phyloP scores from a whole-genome alignment of 306 rosid genomes.

The Gastrolobium bilobum region DNA sequence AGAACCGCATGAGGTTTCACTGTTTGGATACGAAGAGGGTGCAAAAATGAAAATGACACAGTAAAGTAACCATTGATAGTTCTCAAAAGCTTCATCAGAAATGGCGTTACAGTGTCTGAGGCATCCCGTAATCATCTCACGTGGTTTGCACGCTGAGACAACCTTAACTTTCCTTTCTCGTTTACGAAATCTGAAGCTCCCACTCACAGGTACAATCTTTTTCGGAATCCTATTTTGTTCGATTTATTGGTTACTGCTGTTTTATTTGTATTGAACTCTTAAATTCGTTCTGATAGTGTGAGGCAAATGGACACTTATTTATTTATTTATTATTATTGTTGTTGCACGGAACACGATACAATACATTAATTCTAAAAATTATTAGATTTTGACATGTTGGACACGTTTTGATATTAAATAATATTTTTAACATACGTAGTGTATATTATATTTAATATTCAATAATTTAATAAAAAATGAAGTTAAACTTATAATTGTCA shows the following conservation, averaged over 20 bases:
- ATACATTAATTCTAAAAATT: too few relatives aligned
- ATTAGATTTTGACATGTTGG: too few relatives aligned
- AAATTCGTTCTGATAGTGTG: not conserved
- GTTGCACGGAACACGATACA: too few relatives aligned
- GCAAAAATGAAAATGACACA: not conserved
- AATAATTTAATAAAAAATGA: too few relatives aligned
- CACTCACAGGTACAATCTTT: conserved; percentile 21
- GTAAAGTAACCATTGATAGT: not conserved
- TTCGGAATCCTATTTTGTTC: not conserved
- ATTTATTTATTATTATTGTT: too few relatives aligned
- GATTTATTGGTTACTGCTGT: not conserved
- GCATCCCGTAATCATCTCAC: conserved; percentile 50
- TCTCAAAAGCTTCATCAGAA: not conserved
- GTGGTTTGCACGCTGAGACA: conserved; percentile 46
- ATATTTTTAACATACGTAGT: too few relatives aligned
- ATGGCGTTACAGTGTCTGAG: conserved; percentile 69
- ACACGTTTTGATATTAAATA: too few relatives aligned
- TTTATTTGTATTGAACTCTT: not conserved
- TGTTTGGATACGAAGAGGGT: not conserved
- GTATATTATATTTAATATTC: too few relatives aligned
- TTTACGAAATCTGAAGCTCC: conserved; percentile 39
- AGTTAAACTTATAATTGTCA: too few relatives aligned
- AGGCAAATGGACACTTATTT: too few relatives aligned
- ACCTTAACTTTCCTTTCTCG: conserved; percentile 48
- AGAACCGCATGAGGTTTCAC: too few relatives aligned